These are phyloP conservation scores for Colletotrichum lupini DNA, from an alignment of 2,329 filamentous ascomycete genomes.

Conservation along the genomic window DNA sequence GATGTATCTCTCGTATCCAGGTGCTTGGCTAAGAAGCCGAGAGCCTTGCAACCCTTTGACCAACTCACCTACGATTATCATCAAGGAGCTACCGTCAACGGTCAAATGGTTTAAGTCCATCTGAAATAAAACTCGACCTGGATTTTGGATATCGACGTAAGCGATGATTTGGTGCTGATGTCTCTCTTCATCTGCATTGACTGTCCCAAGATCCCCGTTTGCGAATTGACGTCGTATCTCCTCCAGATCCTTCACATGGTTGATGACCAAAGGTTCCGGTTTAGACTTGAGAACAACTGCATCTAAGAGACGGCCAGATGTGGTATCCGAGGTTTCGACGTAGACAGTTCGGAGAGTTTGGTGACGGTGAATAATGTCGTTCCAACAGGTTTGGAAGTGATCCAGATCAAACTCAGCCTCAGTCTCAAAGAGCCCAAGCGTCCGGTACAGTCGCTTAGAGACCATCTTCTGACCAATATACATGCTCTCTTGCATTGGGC, in stretches of 20 bases:
- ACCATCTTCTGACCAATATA: conserved; percentile 45
- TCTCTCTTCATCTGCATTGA: not conserved
- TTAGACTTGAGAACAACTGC: conserved; percentile 28
- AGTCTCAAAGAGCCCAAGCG: conserved; percentile 11
- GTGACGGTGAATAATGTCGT: conserved; percentile 27
- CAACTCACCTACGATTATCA: conserved; percentile 20
- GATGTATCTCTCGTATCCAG: conserved; percentile 37
- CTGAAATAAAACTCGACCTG: not conserved
- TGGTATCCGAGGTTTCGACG: conserved; percentile 11
- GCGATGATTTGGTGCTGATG: conserved; percentile 7
- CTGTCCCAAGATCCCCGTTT: not conserved
- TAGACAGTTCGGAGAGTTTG: conserved; percentile 31
- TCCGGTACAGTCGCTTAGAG: conserved; percentile 42
- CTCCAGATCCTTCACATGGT: conserved; percentile 18
- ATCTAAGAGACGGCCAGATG: not conserved
- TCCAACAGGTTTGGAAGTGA: conserved; percentile 12
- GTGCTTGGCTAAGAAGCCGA: not conserved
- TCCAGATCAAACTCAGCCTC: not conserved
- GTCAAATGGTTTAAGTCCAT: conserved; percentile 28
- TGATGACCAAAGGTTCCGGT: conserved; percentile 16
- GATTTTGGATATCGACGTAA: not conserved
- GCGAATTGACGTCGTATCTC: conserved; percentile 5
- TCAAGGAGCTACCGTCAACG: conserved; percentile 25
- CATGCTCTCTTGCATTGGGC: conserved; percentile 50
- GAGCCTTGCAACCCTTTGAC: not conserved